phyloP scores from a whole-genome alignment of 176 grass and related monocot species.

The Carex parvula region DNA sequence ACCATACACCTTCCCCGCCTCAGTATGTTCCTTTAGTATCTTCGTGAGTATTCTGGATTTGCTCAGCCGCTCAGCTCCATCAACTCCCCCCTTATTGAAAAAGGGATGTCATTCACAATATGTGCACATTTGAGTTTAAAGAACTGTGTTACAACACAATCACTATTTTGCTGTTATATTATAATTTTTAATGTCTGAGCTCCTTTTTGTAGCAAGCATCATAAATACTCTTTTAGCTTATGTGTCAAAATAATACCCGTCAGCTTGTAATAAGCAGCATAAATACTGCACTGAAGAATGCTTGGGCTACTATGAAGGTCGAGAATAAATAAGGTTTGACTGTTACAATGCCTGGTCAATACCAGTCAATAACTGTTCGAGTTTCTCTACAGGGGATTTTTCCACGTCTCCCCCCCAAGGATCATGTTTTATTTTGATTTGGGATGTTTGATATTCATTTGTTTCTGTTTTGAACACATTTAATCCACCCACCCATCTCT shows the following conservation, averaged over 20 bases:
- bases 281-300: not conserved
- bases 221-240: too few species aligned
- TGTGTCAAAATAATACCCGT: too few species aligned
- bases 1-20: constrained; percentile 67
- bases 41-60: constrained; percentile 66
- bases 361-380: not conserved
- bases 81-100: constrained; percentile 47
- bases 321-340: not conserved
- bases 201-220: not conserved
- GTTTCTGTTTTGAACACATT: not conserved
- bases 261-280: too few species aligned
- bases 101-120: not conserved
- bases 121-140: not conserved
- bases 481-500: not conserved
- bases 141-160: not conserved
- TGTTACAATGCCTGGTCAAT: not conserved
- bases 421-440: not conserved
- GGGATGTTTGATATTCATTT: not conserved
- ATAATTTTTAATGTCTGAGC: not conserved
- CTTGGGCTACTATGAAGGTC: not conserved
- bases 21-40: constrained; percentile 60
- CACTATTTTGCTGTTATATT: not conserved
- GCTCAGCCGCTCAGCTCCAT: constrained; percentile 51
- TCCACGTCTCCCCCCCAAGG: not conserved
- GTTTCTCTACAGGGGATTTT: not conserved